These are phyloP conservation scores for Rhodamnia rubescens DNA, from an alignment of 345 rosid species.

Conservation along the genomic window DNA sequence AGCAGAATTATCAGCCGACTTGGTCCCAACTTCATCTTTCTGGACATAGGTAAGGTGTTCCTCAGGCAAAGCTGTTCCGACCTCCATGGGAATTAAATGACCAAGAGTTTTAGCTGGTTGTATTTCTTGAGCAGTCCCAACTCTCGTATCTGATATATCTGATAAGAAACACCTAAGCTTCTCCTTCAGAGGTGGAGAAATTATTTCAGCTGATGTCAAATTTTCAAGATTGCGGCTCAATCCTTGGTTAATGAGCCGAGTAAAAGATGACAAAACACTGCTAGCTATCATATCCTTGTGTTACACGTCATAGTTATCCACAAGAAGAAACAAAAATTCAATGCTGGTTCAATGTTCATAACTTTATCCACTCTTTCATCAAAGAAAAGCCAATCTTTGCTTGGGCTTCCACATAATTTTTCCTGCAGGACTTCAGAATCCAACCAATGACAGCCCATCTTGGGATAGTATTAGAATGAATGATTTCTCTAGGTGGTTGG, in stretches of 20 bases:
- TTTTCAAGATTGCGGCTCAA: conserved; percentile 43
- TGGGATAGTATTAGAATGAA: conserved; percentile 56
- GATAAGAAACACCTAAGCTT: conserved; percentile 35
- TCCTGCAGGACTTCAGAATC: conserved; percentile 44
- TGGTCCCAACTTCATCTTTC: conserved; percentile 7
- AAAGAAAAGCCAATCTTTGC: conserved; percentile 78
- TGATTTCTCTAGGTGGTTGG: conserved; percentile 53
- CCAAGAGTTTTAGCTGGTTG: conserved; percentile 5
- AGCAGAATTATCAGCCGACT: conserved; percentile 2
- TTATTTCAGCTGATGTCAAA: conserved; percentile 21
- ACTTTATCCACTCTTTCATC: conserved; percentile 52
- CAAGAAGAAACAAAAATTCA: conserved; percentile 64
- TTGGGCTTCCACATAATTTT: conserved; percentile 39
- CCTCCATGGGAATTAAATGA: conserved; percentile 1
- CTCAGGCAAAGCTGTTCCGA: conserved; percentile 2
- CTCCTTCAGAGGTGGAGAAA: conserved; percentile 44
- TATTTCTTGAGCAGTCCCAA: conserved; percentile 9
- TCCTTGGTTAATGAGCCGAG: conserved; percentile 43
- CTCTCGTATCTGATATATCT: conserved; percentile 15
- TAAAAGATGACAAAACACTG: conserved; percentile 53
- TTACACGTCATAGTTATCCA: conserved; percentile 50
- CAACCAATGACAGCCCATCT: conserved; percentile 89
- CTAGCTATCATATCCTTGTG: conserved; percentile 21
- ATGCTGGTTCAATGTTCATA: conserved; percentile 91
- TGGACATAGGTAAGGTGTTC: not conserved